Evolutionary conservation across 1,139 yeast species (phyloP).

Genomic region (Saccharomycopsis hybrid): DNA sequence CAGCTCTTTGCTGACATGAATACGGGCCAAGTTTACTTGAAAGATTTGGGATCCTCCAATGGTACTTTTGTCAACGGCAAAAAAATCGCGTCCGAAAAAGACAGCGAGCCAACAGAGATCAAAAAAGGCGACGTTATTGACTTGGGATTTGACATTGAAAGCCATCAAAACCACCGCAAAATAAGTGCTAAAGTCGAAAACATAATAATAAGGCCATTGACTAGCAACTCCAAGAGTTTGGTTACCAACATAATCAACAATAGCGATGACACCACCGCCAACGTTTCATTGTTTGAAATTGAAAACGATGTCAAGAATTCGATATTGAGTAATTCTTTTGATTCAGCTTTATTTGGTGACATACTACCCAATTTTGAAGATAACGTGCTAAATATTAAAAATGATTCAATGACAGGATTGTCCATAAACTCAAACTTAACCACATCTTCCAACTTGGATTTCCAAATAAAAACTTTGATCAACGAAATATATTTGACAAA

Average conservation of each 20-base stretch:
- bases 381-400: constrained; percentile 17
- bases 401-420: constrained; percentile 21
- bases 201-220: constrained; percentile 50
- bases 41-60: constrained; percentile 85
- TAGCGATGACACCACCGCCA: background rate
- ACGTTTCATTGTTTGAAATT: constrained; percentile 5
- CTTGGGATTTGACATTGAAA: constrained; percentile 87
- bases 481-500: constrained; percentile 19
- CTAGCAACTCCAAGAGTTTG: constrained; percentile 21
- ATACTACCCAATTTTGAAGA: constrained; percentile 20
- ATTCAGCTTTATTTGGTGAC: constrained; percentile 20
- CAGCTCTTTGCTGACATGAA: constrained; percentile 71
- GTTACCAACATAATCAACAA: constrained; percentile 21
- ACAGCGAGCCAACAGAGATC: constrained; percentile 53
- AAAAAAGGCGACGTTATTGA: constrained; percentile 75
- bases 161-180: constrained; percentile 73
- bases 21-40: constrained; percentile 63
- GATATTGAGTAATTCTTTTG: constrained; percentile 19
- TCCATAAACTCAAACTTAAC: constrained; percentile 21
- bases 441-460: constrained; percentile 19
- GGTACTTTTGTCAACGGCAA: constrained; percentile 86
- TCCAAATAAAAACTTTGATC: constrained; percentile 18
- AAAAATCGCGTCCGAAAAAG: constrained; percentile 55
- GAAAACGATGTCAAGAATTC: constrained; percentile 18
- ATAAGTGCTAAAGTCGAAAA: constrained; percentile 77